A percentile compares a stretch with the other conserved stretches of the same genome.
Conservation (phyloP, 2,329 filamentous ascomycete genomes). For the Aspergillus vadensis region DNA sequence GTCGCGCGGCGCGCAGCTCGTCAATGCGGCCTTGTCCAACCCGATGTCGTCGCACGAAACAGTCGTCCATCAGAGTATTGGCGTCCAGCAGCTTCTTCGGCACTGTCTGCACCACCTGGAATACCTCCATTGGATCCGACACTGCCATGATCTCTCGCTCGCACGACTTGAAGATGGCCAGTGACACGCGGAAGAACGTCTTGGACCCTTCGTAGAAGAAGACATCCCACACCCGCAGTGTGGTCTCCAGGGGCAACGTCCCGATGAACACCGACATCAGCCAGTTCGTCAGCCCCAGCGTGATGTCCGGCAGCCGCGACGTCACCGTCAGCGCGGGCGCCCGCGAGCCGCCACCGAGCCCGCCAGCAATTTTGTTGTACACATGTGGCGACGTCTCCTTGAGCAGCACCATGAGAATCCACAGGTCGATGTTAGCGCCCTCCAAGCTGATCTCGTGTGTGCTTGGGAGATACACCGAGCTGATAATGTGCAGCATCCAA, state of each 20-base stretch:
- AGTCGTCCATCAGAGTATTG: conserved; percentile 78
- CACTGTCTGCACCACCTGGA: conserved; percentile 87
- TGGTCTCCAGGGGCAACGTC: conserved; percentile 86
- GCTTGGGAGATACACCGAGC: conserved; percentile 81
- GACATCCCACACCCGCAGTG: conserved; percentile 89
- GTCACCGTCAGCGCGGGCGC: conserved; percentile 46
- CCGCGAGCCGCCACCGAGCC: conserved; percentile 39
- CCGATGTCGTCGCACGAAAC: conserved; percentile 76
- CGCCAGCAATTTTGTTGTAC: conserved; percentile 85
- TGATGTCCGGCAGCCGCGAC: conserved; percentile 78
- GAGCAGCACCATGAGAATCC: conserved; percentile 85
- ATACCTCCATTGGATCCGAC: conserved; percentile 89
- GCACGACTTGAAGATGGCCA: conserved; percentile 87
- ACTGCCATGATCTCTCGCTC: conserved; percentile 79
- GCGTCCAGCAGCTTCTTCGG: conserved; percentile 80
- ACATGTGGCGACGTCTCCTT: conserved; percentile 79
- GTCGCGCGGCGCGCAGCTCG: conserved; percentile 68
- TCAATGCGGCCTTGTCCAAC: conserved; percentile 82
- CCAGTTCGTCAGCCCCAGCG: conserved; percentile 91
- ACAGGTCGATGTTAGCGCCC: conserved; percentile 89
- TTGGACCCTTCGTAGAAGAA: conserved; percentile 96
- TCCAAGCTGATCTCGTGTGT: conserved; percentile 90
- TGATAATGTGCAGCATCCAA: conserved; percentile 91
- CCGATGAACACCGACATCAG: conserved; percentile 98
- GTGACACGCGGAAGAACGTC: conserved; percentile 86